Conservation (phyloP, 179 eudicot species). For the Patellifolia procumbens region DNA sequence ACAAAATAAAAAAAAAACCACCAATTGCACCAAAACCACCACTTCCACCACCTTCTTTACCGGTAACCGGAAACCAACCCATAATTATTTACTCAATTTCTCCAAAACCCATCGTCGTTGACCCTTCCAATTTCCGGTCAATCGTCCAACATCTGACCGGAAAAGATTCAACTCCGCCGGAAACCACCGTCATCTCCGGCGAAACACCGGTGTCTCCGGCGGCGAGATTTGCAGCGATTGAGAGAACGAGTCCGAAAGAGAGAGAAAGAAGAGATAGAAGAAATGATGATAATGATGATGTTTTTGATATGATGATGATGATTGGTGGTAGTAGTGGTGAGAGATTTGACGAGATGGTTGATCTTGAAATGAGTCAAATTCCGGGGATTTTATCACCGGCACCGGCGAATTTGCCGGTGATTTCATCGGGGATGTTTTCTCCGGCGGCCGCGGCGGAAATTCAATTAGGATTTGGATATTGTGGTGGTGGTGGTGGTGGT, state of each 20-base stretch:
- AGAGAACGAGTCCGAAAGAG: slow-evolving; percentile 57
- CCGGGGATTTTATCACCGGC: slow-evolving; percentile 83
- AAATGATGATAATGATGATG: slow-evolving; percentile 4
- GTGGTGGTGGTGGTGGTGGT: no score
- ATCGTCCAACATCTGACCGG: slow-evolving; percentile 88
- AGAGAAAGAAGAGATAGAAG: slow-evolving; percentile 35
- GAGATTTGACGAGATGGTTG: slow-evolving; percentile 3
- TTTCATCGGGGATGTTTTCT: slow-evolving; percentile 43
- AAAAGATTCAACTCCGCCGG: slow-evolving; percentile 16
- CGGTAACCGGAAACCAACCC: slow-evolving; percentile 42
- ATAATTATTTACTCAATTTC: slow-evolving; percentile 79
- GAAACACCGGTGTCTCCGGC: slow-evolving; percentile 48
- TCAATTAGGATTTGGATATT: slow-evolving; percentile 17
- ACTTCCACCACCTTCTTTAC: slow-evolving; percentile 10
- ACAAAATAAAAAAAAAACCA: slow-evolving; percentile 60
- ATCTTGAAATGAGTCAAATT: slow-evolving; percentile 36
- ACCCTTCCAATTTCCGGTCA: slow-evolving; percentile 55
- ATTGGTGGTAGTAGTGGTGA: neutral
- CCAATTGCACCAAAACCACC: slow-evolving; percentile 45
- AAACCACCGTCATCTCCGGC: neutral
- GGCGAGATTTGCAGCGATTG: slow-evolving; percentile 63
- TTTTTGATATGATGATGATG: slow-evolving; percentile 3
- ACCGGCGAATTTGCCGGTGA: slow-evolving; percentile 58
- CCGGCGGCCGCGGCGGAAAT: slow-evolving; percentile 40
- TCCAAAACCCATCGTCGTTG: slow-evolving; percentile 70